Evolutionary conservation across 176 grass and related monocot species (phyloP), one percentile per base, ranked within the genome.

Genomic region (Oryza brachyantha): DNA sequence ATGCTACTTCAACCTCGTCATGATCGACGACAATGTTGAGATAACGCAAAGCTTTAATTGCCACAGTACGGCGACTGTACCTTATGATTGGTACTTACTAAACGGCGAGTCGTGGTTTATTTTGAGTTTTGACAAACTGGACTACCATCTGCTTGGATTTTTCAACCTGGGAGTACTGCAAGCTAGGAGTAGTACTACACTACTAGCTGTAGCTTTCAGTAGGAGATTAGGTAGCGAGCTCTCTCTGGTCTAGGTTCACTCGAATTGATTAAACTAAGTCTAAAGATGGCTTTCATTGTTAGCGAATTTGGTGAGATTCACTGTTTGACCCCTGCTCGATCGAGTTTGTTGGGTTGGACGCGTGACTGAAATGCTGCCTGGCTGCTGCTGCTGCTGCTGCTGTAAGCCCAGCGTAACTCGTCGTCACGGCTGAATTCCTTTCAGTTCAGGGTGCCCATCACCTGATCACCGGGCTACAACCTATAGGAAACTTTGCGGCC

Each of bases 301-400:
- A 65, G 35, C 5, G 77, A 89, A 81, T 66, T 85, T 73, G 87
- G 82, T 89, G 78, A 77, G 87, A 85, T 89, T 89, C n/a, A 57
- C 8, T 76, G 19, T 71, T n/a, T n/a, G n/a, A n/a, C 48, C 61
- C 72, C 78, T 48, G 34, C 37, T 50, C 59, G 45, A 59, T 65
- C 24, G 66, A 89, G 82, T 85, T 85, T 85, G 87, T 73, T 89
- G 77, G 65, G 38, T 66, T 39, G 36, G 80, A 43, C 40, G 34
- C 8, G 34, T 29, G 73, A 27, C 58, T 31, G 64, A 4, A 21
- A 45, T 2, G 13, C 55, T 77, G 73, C 83, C 43, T 2, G n/a
- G n/a, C 37, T 71, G 87, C 72, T 85, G 72, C 36, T 66, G 78
- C 37, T 71, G 87, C 37, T 71, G 87, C 72, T 85, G 72, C 36